These are phyloP conservation scores for Salvia miltiorrhiza DNA, from an alignment of 257 asterid species.

Conservation along the genomic window DNA sequence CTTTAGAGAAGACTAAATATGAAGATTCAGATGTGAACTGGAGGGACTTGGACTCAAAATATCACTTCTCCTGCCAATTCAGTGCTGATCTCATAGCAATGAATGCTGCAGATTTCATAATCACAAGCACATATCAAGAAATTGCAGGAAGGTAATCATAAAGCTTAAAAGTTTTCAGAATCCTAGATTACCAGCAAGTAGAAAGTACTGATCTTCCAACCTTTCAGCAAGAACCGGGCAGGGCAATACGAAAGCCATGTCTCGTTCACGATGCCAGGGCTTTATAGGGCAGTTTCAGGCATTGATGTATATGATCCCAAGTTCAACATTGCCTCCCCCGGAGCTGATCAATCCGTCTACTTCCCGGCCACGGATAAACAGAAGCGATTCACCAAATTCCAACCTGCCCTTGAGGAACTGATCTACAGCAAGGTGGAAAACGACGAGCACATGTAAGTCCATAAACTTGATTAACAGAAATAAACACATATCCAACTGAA, in stretches of 20 bases:
- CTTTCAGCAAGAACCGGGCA: constrained; percentile 57
- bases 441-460: constrained; percentile 72
- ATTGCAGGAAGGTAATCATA: constrained; percentile 90
- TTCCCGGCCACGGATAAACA: constrained; percentile 59
- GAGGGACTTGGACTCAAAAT: constrained; percentile 67
- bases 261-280: constrained; percentile 86
- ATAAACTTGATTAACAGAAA: neutral
- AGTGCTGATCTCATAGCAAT: constrained; percentile 78
- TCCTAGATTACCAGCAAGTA: constrained; percentile 4
- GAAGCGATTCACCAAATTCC: constrained; percentile 51
- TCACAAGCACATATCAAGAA: constrained; percentile 88
- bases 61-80: constrained; percentile 87
- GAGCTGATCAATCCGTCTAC: constrained; percentile 84
- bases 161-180: neutral
- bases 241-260: constrained; percentile 90
- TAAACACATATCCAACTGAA: neutral
- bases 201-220: constrained; percentile 17
- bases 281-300: constrained; percentile 73
- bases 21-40: constrained; percentile 82
- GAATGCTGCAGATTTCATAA: constrained; percentile 81
- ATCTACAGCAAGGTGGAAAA: constrained; percentile 59
- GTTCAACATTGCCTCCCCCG: constrained; percentile 86
- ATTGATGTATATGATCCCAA: constrained; percentile 75
- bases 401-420: constrained; percentile 55
- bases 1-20: constrained; percentile 83